phyloP scores from a whole-genome alignment of 164 flowering plant genomes.

The Aristolochia californica region DNA sequence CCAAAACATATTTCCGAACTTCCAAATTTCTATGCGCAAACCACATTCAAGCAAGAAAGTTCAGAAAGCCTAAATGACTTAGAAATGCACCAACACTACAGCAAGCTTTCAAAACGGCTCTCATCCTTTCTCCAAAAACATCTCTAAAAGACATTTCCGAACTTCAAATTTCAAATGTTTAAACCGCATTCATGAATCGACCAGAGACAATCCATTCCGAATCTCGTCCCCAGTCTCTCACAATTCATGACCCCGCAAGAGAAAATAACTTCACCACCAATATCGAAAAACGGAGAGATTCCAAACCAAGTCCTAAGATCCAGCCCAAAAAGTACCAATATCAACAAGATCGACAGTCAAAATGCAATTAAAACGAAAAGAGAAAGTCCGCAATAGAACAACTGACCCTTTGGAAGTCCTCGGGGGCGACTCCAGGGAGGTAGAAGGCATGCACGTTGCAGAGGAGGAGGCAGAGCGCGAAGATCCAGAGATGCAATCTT shows the following conservation, averaged over 20 bases:
- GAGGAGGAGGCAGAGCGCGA: conserved; percentile 21
- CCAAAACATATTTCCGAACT: too few relatives aligned
- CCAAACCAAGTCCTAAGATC: conserved; percentile 4
- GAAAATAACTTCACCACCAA: not conserved
- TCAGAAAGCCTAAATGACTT: too few relatives aligned
- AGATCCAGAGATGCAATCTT: conserved; percentile 10
- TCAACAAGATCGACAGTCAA: conserved; percentile 8
- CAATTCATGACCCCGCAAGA: not conserved
- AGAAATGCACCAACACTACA: too few relatives aligned
- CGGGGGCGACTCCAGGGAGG: conserved; percentile 80
- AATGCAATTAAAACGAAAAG: not conserved
- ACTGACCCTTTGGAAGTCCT: conserved; percentile 55
- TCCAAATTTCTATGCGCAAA: too few relatives aligned
- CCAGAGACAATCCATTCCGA: too few relatives aligned
- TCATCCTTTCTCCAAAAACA: too few relatives aligned
- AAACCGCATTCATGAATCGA: too few relatives aligned
- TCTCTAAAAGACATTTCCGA: too few relatives aligned
- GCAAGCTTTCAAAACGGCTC: too few relatives aligned
- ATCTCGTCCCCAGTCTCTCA: too few relatives aligned
- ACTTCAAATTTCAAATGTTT: too few relatives aligned
- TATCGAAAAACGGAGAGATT: not conserved
- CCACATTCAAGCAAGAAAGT: too few relatives aligned
- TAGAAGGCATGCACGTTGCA: conserved; percentile 47
- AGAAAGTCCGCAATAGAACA: not conserved
- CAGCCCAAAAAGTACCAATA: not conserved